A percentile compares a stretch with the other conserved stretches of the same genome.
Conservation (phyloP, 140 eudicot genomes). For the Stevia rebaudiana region DNA sequence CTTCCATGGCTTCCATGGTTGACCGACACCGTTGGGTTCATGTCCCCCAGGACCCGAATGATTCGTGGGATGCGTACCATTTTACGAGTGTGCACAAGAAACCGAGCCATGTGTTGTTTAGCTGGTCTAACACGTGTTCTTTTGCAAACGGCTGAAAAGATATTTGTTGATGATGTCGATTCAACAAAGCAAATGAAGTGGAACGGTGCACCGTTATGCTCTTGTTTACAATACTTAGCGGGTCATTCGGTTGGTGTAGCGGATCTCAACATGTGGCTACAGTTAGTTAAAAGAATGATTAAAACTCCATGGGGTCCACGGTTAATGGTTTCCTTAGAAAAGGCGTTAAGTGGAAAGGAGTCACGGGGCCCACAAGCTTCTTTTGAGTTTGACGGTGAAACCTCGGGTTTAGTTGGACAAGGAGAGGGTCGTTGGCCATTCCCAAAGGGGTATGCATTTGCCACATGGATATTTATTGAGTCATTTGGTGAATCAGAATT, state of each 20-base stretch:
- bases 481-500: slow-evolving; percentile 87
- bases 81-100: slow-evolving; percentile 84
- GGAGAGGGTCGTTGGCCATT: slow-evolving; percentile 99
- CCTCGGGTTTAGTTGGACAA: slow-evolving; percentile 89
- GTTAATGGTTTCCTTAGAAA: slow-evolving; percentile 70
- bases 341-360: slow-evolving; percentile 83
- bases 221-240: slow-evolving; percentile 82
- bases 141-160: slow-evolving; percentile 71
- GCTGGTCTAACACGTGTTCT: slow-evolving; percentile 82
- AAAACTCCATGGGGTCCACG: slow-evolving; percentile 74
- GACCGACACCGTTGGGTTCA: slow-evolving; percentile 59
- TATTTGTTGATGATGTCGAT: slow-evolving; percentile 51
- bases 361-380: slow-evolving; percentile 81
- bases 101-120: slow-evolving; percentile 79
- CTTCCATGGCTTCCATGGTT: slow-evolving; percentile 86
- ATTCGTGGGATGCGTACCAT: slow-evolving; percentile 85
- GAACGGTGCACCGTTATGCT: slow-evolving; percentile 86
- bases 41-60: slow-evolving; percentile 95
- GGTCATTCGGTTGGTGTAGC: slow-evolving; percentile 80
- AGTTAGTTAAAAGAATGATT: slow-evolving; percentile 44
- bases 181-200: slow-evolving; percentile 54
- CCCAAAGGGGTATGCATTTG: slow-evolving; percentile 77
- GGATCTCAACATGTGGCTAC: slow-evolving; percentile 75
- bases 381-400: slow-evolving; percentile 96
- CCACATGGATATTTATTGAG: slow-evolving; percentile 89